Conservation (phyloP, 2,329 filamentous ascomycete species). For the Plenodomus lindquistii region DNA sequence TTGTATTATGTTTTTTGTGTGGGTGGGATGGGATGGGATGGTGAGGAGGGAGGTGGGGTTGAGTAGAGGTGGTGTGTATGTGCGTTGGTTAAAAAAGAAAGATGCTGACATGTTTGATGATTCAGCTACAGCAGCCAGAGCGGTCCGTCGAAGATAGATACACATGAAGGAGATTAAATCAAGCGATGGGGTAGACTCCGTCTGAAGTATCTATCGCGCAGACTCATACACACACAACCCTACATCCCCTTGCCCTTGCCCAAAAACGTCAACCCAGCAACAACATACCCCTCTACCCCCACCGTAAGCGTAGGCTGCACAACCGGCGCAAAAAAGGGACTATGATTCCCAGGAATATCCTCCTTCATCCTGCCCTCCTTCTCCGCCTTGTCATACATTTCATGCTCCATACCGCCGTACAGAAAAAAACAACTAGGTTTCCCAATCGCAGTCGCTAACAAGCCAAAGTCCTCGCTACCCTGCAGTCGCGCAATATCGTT, state of each 20-base stretch:
- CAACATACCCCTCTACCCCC: slow-evolving; percentile 56
- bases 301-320: slow-evolving; percentile 61
- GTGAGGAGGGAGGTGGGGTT: too few relatives aligned
- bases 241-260: too few relatives aligned
- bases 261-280: slow-evolving; percentile 56
- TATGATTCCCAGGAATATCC: slow-evolving; percentile 62
- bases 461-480: slow-evolving; percentile 63
- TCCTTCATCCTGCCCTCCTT: slow-evolving; percentile 52
- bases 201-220: too few relatives aligned
- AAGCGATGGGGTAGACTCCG: too few relatives aligned
- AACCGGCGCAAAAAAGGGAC: slow-evolving; percentile 61
- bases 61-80: too few relatives aligned
- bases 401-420: slow-evolving; percentile 58
- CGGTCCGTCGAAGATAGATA: too few relatives aligned
- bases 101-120: too few relatives aligned
- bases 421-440: slow-evolving; percentile 61
- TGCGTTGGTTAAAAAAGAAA: too few relatives aligned
- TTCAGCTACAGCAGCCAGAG: too few relatives aligned
- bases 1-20: too few relatives aligned
- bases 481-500: slow-evolving; percentile 47
- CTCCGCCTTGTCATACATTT: slow-evolving; percentile 55
- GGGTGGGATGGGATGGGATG: too few relatives aligned
- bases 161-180: too few relatives aligned
- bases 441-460: slow-evolving; percentile 55
- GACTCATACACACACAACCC: neutral